Evolutionary conservation across 768 basidiomycete species (phyloP), one percentile per base, ranked within the genome.

Genomic region (Lactarius sanguifluus): DNA sequence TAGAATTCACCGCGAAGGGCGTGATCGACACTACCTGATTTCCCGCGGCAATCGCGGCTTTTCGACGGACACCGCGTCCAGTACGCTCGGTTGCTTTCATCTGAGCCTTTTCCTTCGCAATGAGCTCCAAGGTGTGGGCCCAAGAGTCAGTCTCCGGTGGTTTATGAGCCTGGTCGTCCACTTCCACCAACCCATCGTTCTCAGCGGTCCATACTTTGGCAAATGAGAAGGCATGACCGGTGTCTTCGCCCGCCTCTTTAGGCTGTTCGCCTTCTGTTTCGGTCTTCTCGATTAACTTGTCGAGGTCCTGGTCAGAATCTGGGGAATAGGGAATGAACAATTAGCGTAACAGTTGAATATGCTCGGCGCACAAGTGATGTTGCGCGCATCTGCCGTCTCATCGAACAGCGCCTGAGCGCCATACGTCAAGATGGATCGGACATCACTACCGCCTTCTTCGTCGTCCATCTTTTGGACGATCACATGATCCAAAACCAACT

Each of bases 381-480:
- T 91, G 52, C 85, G 82, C 10, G 80, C 76, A 8, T 81, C 76
- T 30, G 77, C 81, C 64, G 84, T 83, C 41, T 85, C 83, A 50
- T 91, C 86, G 73, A 97, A 96, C 12, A 98, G 80, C 0, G 90
- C 86, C 75, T 89, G 86, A 13, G 95, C 95, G 30, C 96, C 96
- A 71, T 89, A 93, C 13, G 91, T 90, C 18, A 98, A 83, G 67
- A 97, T 94, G 2, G 91, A 92, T 73, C 90, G 86, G n/a, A 98
- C 81, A 71, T 91, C 90, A 55, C 86, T 81, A 9, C 80, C 85
- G 41, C 86, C 87, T 55, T 91, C 91, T 57, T 84, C 85, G 62
- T 93, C 90, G 69, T 94, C 92, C 90, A 96, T 94, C 75, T 93
- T 94, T 77, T 97, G 92, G 25, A 98, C 96, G 70, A 98, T 96